A percentile compares a stretch with the other conserved stretches of the same genome.
phyloP scores from a whole-genome alignment of 148 eudicot species.

The Gaultheria prostrata region DNA sequence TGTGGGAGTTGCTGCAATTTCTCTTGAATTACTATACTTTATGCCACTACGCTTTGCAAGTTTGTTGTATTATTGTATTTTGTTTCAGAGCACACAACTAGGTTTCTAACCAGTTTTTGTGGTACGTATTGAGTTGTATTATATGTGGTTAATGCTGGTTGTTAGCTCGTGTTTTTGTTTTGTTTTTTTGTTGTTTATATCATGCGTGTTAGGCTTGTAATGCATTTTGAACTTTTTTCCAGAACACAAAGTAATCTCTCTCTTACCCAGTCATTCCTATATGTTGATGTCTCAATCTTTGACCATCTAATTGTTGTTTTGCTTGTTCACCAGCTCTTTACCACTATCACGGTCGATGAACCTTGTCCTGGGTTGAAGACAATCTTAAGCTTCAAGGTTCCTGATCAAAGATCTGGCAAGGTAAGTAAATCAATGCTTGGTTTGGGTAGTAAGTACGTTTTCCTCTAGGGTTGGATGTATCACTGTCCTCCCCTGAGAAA shows the following conservation, averaged over 20 bases:
- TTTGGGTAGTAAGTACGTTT: neutral
- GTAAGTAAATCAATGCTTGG: slow-evolving; percentile 25
- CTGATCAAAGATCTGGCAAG: slow-evolving; percentile 80
- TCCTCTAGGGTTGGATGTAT: neutral
- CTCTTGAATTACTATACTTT: neutral
- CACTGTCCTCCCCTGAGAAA: neutral
- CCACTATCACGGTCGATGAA: slow-evolving; percentile 65
- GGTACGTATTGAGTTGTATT: neutral
- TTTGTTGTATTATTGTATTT: neutral
- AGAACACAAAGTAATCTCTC: neutral
- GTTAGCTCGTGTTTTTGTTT: neutral
- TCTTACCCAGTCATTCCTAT: neutral
- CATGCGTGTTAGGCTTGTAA: neutral
- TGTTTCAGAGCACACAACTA: neutral
- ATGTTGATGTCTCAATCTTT: neutral
- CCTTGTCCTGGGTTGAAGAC: slow-evolving; percentile 76
- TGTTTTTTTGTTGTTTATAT: neutral
- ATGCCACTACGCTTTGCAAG: neutral
- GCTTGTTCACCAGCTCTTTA: slow-evolving; percentile 38
- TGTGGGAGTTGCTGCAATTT: neutral
- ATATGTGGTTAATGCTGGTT: neutral
- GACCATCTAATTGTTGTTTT: neutral
- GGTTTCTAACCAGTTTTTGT: neutral
- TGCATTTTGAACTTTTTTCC: neutral
- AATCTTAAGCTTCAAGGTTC: slow-evolving; percentile 62